Evolutionary conservation across 148 eudicot genomes (phyloP), one percentile per base, ranked within the genome.

Genomic region (Persicaria tinctoria): DNA sequence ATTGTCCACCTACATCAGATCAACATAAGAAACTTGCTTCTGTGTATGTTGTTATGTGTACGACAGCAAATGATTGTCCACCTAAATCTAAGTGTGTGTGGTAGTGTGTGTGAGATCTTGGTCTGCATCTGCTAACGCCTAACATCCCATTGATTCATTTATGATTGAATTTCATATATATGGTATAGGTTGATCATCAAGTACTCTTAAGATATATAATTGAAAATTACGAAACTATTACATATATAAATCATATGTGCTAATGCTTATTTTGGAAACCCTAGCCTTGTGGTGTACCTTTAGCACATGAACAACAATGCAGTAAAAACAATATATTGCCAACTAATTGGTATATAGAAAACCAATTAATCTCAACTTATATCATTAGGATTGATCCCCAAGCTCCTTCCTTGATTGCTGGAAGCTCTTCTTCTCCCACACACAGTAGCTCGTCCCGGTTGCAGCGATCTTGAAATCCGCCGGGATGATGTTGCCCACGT

Each of bases 321-420:
- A 62, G 68, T 62, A 11, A 32, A 56, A 62, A 23, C 68, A 62
- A 62, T 62, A 62, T 20, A 5, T 8, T 41, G 13, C 10, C 7
- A 11, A 62, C 9, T 27, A 62, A 62, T 62, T 62, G 68, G 68
- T 20, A 62, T 3, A 27, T 62, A 64, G 3, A 7, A 64, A 64
- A 38, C 46, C 16, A 51, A 59, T 12, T 20, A 41, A 13, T 38
- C 17, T 41, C 8, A 64, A 41, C 7, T 49, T 11, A 49, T 6
- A 49, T 49, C 23, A 20, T 41, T 11, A 64, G 13, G 47, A 38
- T 11, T 64, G n/a, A 11, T 46, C 38, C 13, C 70, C 70, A 64
- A 64, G 70, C 46, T 64, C 70, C 70, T 64, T 64, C 70, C 70
- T 64, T 38, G 70, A 64, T 13, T 64, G 70, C 17, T 64, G 70